phyloP scores from a whole-genome alignment of 1,284 basidiomycete species.

The Rhodotorula sp. region DNA sequence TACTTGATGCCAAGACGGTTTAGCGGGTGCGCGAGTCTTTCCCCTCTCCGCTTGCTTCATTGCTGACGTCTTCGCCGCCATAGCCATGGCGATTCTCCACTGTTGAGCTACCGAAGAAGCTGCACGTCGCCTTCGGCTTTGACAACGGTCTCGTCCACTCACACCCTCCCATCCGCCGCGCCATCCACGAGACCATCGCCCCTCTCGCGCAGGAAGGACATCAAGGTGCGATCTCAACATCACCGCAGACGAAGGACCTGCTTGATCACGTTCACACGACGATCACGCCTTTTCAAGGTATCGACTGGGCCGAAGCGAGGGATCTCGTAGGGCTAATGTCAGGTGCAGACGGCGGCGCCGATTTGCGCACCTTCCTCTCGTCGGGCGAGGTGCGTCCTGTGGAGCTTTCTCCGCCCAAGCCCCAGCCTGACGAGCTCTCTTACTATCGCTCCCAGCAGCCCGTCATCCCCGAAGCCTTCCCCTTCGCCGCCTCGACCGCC shows the following conservation, averaged over 20 bases:
- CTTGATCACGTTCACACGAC: no score
- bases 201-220: not conserved
- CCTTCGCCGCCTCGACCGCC: not conserved
- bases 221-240: not conserved
- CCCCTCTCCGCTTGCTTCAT: not conserved
- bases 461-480: constrained; percentile 1
- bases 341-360: not conserved
- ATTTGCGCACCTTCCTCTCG: not conserved
- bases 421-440: no score
- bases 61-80: not conserved
- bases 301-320: not conserved
- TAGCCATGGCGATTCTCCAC: not conserved
- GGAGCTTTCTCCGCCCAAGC: no score
- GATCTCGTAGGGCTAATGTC: not conserved
- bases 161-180: constrained; percentile 1
- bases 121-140: not conserved
- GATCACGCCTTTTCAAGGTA: not conserved
- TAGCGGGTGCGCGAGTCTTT: not conserved
- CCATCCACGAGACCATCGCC: not conserved
- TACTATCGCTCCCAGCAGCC: not conserved
- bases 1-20: not conserved
- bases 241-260: no score
- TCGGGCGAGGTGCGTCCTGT: not conserved
- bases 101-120: not conserved
- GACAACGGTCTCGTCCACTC: not conserved